Evolutionary conservation across 495 filamentous ascomycete genomes (phyloP).

Genomic region (Trichocladium antarcticum): DNA sequence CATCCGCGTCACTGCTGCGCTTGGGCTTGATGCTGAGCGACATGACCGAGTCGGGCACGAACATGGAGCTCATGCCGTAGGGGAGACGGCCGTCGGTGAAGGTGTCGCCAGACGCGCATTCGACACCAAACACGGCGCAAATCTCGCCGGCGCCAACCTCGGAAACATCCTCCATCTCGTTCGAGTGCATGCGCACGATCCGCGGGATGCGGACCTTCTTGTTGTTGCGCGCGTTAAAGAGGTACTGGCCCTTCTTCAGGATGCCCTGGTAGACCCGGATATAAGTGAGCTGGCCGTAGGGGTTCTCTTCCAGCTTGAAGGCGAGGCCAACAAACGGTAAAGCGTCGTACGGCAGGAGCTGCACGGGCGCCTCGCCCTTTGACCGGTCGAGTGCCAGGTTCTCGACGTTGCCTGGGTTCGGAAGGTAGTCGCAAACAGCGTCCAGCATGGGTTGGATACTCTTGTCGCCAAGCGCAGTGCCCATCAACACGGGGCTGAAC

Average conservation of each 20-base stretch:
- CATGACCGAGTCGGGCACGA: constrained; percentile 95
- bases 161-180: constrained; percentile 93
- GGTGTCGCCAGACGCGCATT: constrained; percentile 95
- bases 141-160: constrained; percentile 96
- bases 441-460: constrained; percentile 95
- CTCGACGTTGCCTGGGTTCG: constrained; percentile 82
- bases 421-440: constrained; percentile 90
- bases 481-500: constrained; percentile 95
- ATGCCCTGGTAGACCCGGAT: constrained; percentile 96
- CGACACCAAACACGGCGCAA: constrained; percentile 95
- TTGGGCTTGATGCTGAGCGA: constrained; percentile 96
- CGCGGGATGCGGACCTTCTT: constrained; percentile 96
- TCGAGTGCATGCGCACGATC: constrained; percentile 99
- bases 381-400: constrained; percentile 81
- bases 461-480: constrained; percentile 89
- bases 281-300: constrained; percentile 96
- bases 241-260: constrained; percentile 73
- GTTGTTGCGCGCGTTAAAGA: constrained; percentile 86
- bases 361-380: constrained; percentile 65
- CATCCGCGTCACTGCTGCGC: constrained; percentile 78
- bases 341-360: constrained; percentile 83
- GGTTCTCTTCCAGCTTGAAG: constrained; percentile 98
- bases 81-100: constrained; percentile 93
- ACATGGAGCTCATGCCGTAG: constrained; percentile 98
- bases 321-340: constrained; percentile 91